Evolutionary conservation across 495 filamentous ascomycete species (phyloP).

Genomic region (Penicillium canescens): DNA sequence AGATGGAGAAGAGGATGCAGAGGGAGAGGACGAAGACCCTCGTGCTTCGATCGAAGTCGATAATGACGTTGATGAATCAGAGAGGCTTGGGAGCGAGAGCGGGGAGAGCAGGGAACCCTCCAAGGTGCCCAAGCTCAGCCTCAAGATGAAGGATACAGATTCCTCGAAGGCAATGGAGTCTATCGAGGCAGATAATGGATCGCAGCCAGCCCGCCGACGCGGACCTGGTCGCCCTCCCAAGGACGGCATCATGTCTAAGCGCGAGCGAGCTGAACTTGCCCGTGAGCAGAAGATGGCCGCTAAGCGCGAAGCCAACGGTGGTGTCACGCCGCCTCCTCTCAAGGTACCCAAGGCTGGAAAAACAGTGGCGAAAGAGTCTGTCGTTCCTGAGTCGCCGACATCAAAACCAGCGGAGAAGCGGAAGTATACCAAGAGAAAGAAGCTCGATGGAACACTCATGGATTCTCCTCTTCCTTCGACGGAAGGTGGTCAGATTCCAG

Average conservation of each 20-base stretch:
- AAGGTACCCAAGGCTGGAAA: conserved; percentile 64
- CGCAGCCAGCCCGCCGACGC: conserved; percentile 63
- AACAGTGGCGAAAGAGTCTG: conserved; percentile 35
- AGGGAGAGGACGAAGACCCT: conserved; percentile 25
- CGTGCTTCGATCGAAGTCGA: conserved; percentile 37
- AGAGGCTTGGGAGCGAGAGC: conserved; percentile 31
- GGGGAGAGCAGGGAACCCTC: conserved; percentile 35
- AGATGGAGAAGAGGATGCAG: conserved; percentile 44
- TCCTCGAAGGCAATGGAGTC: conserved; percentile 28
- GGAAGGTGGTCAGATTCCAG: conserved; percentile 47
- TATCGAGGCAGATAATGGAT: conserved; percentile 37
- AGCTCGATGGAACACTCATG: conserved; percentile 49
- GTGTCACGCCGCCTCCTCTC: conserved; percentile 43
- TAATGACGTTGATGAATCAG: conserved; percentile 37
- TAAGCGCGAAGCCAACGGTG: conserved; percentile 48
- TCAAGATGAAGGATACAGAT: conserved; percentile 41
- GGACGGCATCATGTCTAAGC: conserved; percentile 90
- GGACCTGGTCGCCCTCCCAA: conserved; percentile 89
- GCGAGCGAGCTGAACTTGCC: conserved; percentile 67
- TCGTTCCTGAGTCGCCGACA: conserved; percentile 53
- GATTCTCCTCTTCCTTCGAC: conserved; percentile 45
- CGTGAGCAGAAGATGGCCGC: conserved; percentile 58
- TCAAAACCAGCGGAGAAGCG: conserved; percentile 64
- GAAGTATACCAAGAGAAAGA: conserved; percentile 77
- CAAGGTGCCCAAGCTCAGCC: conserved; percentile 37